Base-by-base conservation (phyloP, 495 filamentous ascomycete species). In the Podospora pseudopauciseta region DNA sequence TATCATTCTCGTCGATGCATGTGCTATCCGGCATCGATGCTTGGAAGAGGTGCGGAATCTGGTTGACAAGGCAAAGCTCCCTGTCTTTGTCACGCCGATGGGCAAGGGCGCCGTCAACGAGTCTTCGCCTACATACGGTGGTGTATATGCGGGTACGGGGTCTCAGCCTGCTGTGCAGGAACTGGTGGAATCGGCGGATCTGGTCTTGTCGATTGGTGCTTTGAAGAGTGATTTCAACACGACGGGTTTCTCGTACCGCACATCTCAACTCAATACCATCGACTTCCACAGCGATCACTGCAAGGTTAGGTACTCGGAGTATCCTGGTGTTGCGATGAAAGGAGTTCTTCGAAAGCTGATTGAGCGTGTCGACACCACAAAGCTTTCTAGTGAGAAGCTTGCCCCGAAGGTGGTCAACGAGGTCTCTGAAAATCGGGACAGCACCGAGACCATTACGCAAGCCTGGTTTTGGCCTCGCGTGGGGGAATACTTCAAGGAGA, bases 151-250 rank as follows among this genome's bases (percentile, higher is more conserved):
- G 6, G 94, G 94, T 19, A 85, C 86, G 69, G 94, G 90, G n/a
- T 91, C 88, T 16, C 86, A 89, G 57, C 77, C 86, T 0, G 89
- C 85, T 30, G 91, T 96, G 5, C 82, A 85, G 62, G 87, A 92
- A 59, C 83, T 86, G 19, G 88, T 97, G 53, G 93, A 97, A 74
- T 83, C 84, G 2, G 88, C 93, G 0, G 94, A 97, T 71, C 84
- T 97, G 2, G 89, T 97, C 23, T 81, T 97, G 16, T 90, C 85
- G 68, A 88, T 97, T 70, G 94, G 94, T 39, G 83, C 92, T 28
- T 89, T 97, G 60, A 85, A 84, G 78, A 92, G 88, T 69, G 94
- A 97, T 73, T 96, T 96, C 83, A 97, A 97, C 78, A 95, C 93
- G 16, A 82, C 90, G 13, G 94, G 94, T 18, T 97, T 97, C 82